Conservation (phyloP, 83 land plant species). For the Picea mariana region DNA sequence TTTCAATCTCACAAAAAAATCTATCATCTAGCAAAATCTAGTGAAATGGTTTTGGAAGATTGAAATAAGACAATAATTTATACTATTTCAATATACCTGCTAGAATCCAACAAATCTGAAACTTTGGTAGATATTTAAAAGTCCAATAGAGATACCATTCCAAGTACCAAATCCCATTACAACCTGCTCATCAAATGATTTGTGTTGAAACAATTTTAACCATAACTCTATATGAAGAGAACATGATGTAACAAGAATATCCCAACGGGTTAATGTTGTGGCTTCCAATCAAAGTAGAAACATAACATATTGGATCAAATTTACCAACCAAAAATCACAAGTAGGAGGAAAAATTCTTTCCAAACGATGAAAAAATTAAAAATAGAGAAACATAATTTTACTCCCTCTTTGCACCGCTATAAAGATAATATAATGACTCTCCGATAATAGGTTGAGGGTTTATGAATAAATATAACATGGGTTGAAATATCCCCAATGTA, state of each 20-base stretch:
- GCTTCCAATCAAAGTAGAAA: constrained; percentile 47
- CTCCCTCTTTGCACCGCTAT: too few relatives aligned
- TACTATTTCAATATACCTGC: constrained; percentile 42
- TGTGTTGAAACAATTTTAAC: constrained; percentile 90
- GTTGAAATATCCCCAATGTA: too few relatives aligned
- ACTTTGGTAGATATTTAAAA: constrained; percentile 84
- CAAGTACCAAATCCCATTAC: constrained; percentile 85
- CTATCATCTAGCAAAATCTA: not conserved
- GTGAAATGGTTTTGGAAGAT: not conserved
- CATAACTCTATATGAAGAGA: constrained; percentile 83
- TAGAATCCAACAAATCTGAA: constrained; percentile 96
- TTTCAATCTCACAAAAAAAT: not conserved
- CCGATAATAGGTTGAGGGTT: too few relatives aligned
- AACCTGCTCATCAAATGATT: constrained; percentile 77
- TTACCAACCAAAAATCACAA: too few relatives aligned
- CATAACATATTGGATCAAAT: not conserved
- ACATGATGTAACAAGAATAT: constrained; percentile 83
- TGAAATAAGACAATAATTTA: not conserved
- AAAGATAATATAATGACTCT: too few relatives aligned
- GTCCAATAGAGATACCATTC: constrained; percentile 97
- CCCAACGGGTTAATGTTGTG: constrained; percentile 88
- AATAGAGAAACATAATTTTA: too few relatives aligned
- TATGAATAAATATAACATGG: too few relatives aligned
- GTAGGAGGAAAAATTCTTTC: too few relatives aligned
- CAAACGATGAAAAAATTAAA: too few relatives aligned